phyloP scores from a whole-genome alignment of 768 basidiomycete species.

The Phlebiopsis flavidoalba region DNA sequence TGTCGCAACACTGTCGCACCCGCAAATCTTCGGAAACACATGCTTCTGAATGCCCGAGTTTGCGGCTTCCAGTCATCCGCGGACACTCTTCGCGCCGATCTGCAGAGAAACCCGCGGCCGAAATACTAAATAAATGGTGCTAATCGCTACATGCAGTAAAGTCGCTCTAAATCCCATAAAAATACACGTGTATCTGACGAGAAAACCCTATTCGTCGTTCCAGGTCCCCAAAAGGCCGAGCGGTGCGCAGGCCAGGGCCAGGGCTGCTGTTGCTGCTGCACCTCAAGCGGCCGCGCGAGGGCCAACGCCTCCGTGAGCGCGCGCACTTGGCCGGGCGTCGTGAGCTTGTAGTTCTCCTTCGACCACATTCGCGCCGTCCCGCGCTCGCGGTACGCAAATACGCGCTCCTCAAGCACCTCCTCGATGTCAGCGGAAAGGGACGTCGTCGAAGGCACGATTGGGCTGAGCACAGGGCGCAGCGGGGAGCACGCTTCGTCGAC shows the following conservation, averaged over 20 bases:
- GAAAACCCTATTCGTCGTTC: neutral
- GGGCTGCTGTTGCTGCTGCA: neutral
- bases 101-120: too few relatives aligned
- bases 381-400: constrained; percentile 10
- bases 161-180: neutral
- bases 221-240: neutral
- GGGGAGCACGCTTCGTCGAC: neutral
- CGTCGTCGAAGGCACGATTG: constrained; percentile 8
- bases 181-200: neutral
- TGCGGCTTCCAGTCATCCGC: too few relatives aligned
- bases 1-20: too few relatives aligned
- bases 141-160: neutral
- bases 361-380: constrained; percentile 13
- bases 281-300: neutral
- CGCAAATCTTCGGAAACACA: too few relatives aligned
- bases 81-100: too few relatives aligned
- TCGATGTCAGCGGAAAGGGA: constrained; percentile 11
- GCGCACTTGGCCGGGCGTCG: constrained; percentile 11
- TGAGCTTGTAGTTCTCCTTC: constrained; percentile 12
- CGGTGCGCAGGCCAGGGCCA: constrained; percentile 8
- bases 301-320: constrained; percentile 11
- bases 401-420: constrained; percentile 10
- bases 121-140: neutral
- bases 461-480: constrained; percentile 11
- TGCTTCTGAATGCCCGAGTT: too few relatives aligned